These are phyloP conservation scores for Musa beccarii DNA, from an alignment of 176 grass and related monocot genomes.

Conservation along the genomic window DNA sequence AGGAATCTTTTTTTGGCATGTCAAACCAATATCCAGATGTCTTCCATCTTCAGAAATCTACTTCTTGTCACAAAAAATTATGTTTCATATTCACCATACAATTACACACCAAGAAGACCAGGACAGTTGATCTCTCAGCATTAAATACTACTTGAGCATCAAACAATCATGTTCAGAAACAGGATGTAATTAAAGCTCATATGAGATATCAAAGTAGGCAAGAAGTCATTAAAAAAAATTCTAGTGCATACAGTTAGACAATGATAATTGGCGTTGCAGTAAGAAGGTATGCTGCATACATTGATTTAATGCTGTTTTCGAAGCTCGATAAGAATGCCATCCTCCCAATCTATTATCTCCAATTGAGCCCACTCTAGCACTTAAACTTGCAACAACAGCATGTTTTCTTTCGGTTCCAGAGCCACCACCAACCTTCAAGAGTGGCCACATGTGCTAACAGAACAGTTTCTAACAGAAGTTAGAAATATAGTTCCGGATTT, in stretches of 20 bases:
- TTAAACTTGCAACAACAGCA: constrained; percentile 66
- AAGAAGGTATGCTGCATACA: constrained; percentile 32
- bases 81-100: too few relatives aligned
- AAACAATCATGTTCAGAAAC: neutral
- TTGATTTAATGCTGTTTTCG: constrained; percentile 80
- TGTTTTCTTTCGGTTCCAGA: constrained; percentile 38
- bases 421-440: constrained; percentile 49
- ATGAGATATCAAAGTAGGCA: neutral
- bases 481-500: neutral
- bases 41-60: too few relatives aligned
- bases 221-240: neutral
- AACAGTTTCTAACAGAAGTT: neutral
- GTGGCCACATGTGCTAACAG: constrained; percentile 63
- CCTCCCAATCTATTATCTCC: constrained; percentile 75
- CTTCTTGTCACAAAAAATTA: too few relatives aligned
- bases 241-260: neutral
- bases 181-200: neutral
- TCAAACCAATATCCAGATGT: too few relatives aligned
- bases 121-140: too few relatives aligned
- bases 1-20: too few relatives aligned
- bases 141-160: too few relatives aligned
- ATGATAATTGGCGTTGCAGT: neutral
- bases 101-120: too few relatives aligned
- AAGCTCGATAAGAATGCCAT: constrained; percentile 91
- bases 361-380: constrained; percentile 70